These are phyloP conservation scores for Aspergillus flavus DNA, from an alignment of 2,329 filamentous ascomycete species.

Conservation along the genomic window DNA sequence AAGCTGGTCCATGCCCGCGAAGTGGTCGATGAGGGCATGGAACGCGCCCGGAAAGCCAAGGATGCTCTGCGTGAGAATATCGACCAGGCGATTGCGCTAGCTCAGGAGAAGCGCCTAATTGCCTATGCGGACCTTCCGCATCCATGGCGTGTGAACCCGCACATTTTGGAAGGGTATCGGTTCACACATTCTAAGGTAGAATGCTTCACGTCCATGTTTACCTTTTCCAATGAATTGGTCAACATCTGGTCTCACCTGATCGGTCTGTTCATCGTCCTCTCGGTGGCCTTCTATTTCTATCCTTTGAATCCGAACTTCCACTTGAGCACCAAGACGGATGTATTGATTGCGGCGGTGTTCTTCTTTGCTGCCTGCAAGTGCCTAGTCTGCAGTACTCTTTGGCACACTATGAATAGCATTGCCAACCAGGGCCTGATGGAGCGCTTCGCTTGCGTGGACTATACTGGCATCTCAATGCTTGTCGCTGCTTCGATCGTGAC, in stretches of 20 bases:
- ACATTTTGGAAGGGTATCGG: constrained; percentile 88
- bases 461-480: constrained; percentile 93
- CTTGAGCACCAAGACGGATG: constrained; percentile 81
- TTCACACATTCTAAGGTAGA: constrained; percentile 91
- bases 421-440: constrained; percentile 87
- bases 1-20: constrained; percentile 73
- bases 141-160: constrained; percentile 93
- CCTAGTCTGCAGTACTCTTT: constrained; percentile 89
- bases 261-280: constrained; percentile 82
- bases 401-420: constrained; percentile 99
- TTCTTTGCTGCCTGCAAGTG: constrained; percentile 96
- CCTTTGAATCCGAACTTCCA: constrained; percentile 84
- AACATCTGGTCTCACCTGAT: constrained; percentile 98
- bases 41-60: constrained; percentile 79
- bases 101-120: constrained; percentile 79
- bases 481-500: constrained; percentile 96
- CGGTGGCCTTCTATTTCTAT: constrained; percentile 95
- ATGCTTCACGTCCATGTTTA: constrained; percentile 81
- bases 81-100: constrained; percentile 72
- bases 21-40: constrained; percentile 78
- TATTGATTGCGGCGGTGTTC: constrained; percentile 90
- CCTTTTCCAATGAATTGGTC: constrained; percentile 87
- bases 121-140: constrained; percentile 86
- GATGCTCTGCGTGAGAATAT: constrained; percentile 83
- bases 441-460: constrained; percentile 96